These are phyloP conservation scores for Glaciozyma antarctica DNA, from an alignment of 768 basidiomycete genomes.

Conservation along the genomic window DNA sequence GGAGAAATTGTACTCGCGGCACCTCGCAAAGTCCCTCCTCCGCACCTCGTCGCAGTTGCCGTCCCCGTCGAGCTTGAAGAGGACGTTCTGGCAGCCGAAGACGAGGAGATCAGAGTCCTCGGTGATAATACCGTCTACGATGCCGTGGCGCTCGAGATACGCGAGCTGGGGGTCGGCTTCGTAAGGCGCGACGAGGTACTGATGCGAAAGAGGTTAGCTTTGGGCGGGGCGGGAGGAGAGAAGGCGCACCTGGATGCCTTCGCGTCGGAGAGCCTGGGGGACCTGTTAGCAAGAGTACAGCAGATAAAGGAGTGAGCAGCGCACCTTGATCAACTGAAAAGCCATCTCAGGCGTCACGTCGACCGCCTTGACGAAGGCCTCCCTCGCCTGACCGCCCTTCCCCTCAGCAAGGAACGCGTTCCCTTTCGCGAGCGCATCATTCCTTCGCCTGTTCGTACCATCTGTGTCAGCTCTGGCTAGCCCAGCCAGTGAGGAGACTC, in stretches of 20 bases:
- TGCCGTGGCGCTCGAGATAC: conserved; percentile 70
- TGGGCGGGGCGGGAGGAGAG: neutral
- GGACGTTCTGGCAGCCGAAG: conserved; percentile 83
- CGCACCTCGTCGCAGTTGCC: conserved; percentile 43
- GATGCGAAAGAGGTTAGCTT: neutral
- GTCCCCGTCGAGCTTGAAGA: conserved; percentile 78
- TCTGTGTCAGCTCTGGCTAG: neutral
- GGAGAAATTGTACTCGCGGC: conserved; percentile 61
- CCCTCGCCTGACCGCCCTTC: conserved; percentile 67
- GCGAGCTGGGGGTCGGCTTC: conserved; percentile 97
- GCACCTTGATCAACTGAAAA: conserved; percentile 88
- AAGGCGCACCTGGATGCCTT: conserved; percentile 46
- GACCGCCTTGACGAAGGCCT: conserved; percentile 77
- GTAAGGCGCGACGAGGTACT: conserved; percentile 90
- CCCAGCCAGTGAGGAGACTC: conserved; percentile 19
- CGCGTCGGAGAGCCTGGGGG: conserved; percentile 68
- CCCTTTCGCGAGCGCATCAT: conserved; percentile 65
- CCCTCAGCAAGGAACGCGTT: conserved; percentile 67
- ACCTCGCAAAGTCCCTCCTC: conserved; percentile 40
- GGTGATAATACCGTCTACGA: conserved; percentile 85
- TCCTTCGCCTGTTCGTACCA: conserved; percentile 47
- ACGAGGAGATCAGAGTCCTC: conserved; percentile 97
- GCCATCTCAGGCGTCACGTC: conserved; percentile 98
- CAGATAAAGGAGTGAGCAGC: conserved; percentile 1
- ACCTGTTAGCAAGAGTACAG: neutral